phyloP scores from a whole-genome alignment of 2,329 filamentous ascomycete species.

The Epichloe bromicola region DNA sequence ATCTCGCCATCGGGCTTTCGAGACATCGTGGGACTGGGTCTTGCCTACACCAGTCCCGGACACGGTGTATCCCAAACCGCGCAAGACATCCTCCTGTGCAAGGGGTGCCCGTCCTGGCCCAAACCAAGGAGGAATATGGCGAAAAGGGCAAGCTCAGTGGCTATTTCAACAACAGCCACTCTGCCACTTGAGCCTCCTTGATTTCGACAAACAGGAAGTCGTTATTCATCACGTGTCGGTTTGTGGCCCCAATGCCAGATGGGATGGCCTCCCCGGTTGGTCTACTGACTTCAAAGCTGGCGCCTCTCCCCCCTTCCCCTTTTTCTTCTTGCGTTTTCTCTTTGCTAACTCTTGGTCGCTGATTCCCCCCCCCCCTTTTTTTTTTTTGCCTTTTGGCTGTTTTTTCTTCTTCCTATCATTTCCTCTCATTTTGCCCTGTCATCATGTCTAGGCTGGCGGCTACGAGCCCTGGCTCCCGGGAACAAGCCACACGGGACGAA shows the following conservation, averaged over 20 bases:
- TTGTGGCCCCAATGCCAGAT: not conserved
- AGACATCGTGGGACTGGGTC: not conserved
- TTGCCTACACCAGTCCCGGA: not conserved
- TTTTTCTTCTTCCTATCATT: not conserved
- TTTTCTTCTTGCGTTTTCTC: not conserved
- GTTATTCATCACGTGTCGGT: not conserved
- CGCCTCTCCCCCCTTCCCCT: not conserved
- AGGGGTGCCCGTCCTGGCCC: not conserved
- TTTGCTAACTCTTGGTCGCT: not conserved
- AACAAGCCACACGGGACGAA: not conserved
- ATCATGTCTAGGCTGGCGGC: not conserved
- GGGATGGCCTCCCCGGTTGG: conserved; percentile 3
- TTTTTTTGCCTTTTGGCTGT: not conserved
- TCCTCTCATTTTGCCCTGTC: not conserved
- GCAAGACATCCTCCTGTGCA: not conserved
- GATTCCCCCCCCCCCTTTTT: not conserved
- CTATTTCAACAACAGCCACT: not conserved
- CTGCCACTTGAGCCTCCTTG: not conserved
- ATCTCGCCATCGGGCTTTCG: not conserved
- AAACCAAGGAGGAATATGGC: not conserved
- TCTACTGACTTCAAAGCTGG: not conserved
- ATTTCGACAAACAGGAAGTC: not conserved
- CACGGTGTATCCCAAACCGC: not conserved
- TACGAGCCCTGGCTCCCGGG: not conserved
- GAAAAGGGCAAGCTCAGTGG: not conserved